phyloP scores from a whole-genome alignment of 306 rosid genomes.

The Malus fusca region DNA sequence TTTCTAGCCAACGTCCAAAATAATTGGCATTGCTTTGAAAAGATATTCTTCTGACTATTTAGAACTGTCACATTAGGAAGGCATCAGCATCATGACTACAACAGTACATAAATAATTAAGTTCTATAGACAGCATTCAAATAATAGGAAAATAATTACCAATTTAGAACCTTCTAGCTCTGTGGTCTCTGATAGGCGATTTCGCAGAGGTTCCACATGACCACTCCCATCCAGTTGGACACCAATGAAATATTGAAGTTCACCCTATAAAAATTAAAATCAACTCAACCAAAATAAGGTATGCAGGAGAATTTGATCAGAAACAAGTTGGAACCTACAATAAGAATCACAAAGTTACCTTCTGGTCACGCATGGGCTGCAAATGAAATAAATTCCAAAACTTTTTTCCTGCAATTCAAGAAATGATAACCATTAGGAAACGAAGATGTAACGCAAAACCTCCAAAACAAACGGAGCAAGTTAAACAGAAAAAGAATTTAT shows the following conservation, averaged over 20 bases:
- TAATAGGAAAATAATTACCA: conserved; percentile 39
- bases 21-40: neutral
- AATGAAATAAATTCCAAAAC: conserved; percentile 91
- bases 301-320: neutral
- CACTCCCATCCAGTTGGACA: conserved; percentile 89
- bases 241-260: conserved; percentile 98
- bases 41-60: neutral
- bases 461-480: neutral
- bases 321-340: conserved; percentile 14
- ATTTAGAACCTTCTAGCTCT: conserved; percentile 56
- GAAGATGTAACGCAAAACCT: neutral
- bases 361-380: conserved; percentile 93
- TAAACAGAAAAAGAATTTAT: neutral
- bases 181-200: conserved; percentile 56
- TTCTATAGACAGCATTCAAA: neutral
- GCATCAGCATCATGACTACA: neutral
- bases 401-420: conserved; percentile 60
- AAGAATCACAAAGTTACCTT: conserved; percentile 42
- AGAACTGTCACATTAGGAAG: neutral
- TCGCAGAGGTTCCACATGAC: conserved; percentile 63
- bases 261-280: conserved; percentile 43
- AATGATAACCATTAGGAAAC: conserved; percentile 8
- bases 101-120: neutral
- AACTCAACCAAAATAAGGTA: neutral
- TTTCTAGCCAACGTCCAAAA: neutral